Percentiles rank a stretch among this genome's conserved stretches.
phyloP scores from a whole-genome alignment of 1,139 yeast species.

The Yamadazyma atmosphaerica region DNA sequence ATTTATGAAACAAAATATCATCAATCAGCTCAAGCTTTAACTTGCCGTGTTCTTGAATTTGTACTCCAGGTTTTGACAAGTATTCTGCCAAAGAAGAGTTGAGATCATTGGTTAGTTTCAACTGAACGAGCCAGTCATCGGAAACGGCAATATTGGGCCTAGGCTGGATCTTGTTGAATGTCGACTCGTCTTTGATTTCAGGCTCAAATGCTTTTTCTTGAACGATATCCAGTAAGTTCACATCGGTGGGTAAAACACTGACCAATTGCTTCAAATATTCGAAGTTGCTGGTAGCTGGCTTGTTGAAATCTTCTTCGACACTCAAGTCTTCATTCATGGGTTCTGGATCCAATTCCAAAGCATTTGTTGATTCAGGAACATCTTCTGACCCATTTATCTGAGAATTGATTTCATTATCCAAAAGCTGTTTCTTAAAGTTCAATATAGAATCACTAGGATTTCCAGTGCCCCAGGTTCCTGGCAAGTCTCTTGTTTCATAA shows the following conservation, averaged over 20 bases:
- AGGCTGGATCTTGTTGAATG: conserved; percentile 32
- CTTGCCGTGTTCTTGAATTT: conserved; percentile 16
- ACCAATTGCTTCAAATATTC: conserved; percentile 40
- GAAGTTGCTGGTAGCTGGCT: conserved; percentile 18
- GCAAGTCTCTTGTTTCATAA: conserved; percentile 30
- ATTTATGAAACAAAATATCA: conserved; percentile 54
- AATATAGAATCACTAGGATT: conserved; percentile 10
- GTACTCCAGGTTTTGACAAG: conserved; percentile 14
- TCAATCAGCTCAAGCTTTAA: conserved; percentile 41
- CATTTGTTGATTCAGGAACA: too few relatives aligned
- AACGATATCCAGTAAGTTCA: conserved; percentile 42
- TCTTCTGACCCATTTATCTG: conserved; percentile 7
- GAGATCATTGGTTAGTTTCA: conserved; percentile 55
- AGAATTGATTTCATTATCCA: conserved; percentile 12
- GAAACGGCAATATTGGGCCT: conserved; percentile 48
- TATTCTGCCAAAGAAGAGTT: conserved; percentile 48
- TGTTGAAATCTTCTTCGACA: conserved; percentile 1
- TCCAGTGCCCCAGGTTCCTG: conserved; percentile 26
- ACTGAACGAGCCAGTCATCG: conserved; percentile 63
- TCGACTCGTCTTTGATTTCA: conserved; percentile 35
- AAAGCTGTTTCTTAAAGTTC: conserved; percentile 12
- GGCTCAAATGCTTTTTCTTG: conserved; percentile 74
- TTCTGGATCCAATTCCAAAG: not conserved
- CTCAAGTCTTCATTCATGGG: not conserved
- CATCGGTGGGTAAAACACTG: conserved; percentile 29